Evolutionary conservation across 2,329 filamentous ascomycete species (phyloP), one percentile per base, ranked within the genome.

Genomic region (Aureobasidium namibiae): DNA sequence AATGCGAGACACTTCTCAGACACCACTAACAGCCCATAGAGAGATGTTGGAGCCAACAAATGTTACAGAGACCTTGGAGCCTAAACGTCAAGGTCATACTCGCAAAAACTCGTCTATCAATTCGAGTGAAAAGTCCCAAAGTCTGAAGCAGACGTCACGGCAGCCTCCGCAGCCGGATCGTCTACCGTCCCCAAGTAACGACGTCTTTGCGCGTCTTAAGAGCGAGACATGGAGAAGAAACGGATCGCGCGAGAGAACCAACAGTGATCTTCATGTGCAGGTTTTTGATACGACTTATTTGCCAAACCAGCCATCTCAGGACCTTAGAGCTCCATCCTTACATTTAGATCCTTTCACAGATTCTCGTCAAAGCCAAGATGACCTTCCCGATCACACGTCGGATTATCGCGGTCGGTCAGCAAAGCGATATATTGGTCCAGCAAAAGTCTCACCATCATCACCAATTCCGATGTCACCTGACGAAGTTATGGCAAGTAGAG

Each of bases 381-480:
- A 36, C 21, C 21, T 36, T 13, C 18, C 49, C 62, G 64, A 59
- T 69, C 63, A 69, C 11, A 54, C 73, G 11, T 90, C 89, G 0
- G 82, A 87, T 64, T 87, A 88, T 42, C 84, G 89, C 60, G 89
- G 88, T 21, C 82, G 89, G 62, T 80, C 80, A 24, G 76, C 81
- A 13, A 79, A 82, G 45, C 82, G 86, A 23, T 87, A 85, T 63
- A 90, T 87, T 63, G 87, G 85, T 68, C 83, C 88, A 18, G 83
- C 85, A 13, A 95, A 96, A 73, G 82, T 89, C 23, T 96, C 92
- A 1, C 92, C 92, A 0, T 95, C 90, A 1, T 96, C 92, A 0
- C 92, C 92, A 0, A 82, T 96, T 1, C 90, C 92, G 3, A 96
- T 96, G 92, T 95, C 92, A 3, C 91, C 91, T 0, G 90, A 96